These are phyloP conservation scores for Ogataea nonfermentans DNA, from an alignment of 805 yeast species.

Conservation along the genomic window DNA sequence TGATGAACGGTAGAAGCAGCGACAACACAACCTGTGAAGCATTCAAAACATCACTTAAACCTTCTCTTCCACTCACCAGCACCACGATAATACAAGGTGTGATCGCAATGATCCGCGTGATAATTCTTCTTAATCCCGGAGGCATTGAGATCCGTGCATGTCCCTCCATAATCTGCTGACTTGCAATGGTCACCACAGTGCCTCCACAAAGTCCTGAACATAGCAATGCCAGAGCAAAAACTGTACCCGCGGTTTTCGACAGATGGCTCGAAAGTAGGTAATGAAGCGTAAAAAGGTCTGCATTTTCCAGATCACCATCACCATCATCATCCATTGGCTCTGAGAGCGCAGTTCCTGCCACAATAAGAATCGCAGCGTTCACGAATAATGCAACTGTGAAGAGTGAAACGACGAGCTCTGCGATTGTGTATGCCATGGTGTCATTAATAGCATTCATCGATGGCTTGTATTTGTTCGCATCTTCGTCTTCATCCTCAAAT, in stretches of 20 bases:
- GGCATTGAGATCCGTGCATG: slow-evolving; percentile 75
- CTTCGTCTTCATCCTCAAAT: slow-evolving; percentile 22
- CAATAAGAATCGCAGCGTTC: slow-evolving; percentile 84
- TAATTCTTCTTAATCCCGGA: slow-evolving; percentile 76
- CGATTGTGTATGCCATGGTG: slow-evolving; percentile 76
- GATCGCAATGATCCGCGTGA: slow-evolving; percentile 81
- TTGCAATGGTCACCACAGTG: slow-evolving; percentile 88
- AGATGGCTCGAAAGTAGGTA: slow-evolving; percentile 64
- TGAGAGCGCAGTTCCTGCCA: slow-evolving; percentile 83
- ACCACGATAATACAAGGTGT: slow-evolving; percentile 82
- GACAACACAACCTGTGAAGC: slow-evolving; percentile 82
- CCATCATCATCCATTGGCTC: slow-evolving; percentile 40
- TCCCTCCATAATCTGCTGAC: slow-evolving; percentile 92
- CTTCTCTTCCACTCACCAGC: slow-evolving; percentile 72
- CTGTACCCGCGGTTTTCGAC: slow-evolving; percentile 82
- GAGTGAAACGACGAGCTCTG: slow-evolving; percentile 77
- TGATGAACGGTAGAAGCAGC: slow-evolving; percentile 77
- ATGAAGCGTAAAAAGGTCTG: slow-evolving; percentile 81
- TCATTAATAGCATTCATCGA: slow-evolving; percentile 77
- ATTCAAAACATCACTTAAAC: slow-evolving; percentile 71
- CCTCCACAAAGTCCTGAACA: slow-evolving; percentile 96
- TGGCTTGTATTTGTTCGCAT: slow-evolving; percentile 50
- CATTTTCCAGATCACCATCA: slow-evolving; percentile 64
- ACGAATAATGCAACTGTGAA: slow-evolving; percentile 91
- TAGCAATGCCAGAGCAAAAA: slow-evolving; percentile 83